Conservation (phyloP, 78 protist species). For the Dictyostelium discoideum region DNA sequence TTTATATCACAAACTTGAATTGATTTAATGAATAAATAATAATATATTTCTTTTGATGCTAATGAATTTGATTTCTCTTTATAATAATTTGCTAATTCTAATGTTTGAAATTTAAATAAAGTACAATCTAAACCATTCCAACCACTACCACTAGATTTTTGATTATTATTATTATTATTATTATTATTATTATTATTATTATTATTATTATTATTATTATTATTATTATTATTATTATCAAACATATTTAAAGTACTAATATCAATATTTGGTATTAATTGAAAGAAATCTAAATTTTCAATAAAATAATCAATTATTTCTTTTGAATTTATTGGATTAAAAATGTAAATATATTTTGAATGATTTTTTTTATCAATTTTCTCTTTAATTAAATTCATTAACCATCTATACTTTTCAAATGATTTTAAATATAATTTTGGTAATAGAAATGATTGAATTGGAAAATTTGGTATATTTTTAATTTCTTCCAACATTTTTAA, state of each 20-base stretch:
- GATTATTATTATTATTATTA: too few relatives aligned
- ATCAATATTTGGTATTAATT: not conserved
- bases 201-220: not conserved
- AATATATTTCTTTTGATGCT: conserved; percentile 1
- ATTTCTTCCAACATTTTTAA: not conserved
- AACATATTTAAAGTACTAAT: not conserved
- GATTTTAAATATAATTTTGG: not conserved
- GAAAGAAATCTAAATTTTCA: not conserved
- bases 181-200: too few relatives aligned
- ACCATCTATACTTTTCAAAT: not conserved
- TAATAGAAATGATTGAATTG: not conserved
- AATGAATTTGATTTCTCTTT: not conserved
- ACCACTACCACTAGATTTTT: not conserved
- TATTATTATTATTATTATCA: not conserved
- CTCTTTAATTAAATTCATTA: not conserved
- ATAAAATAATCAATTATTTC: not conserved
- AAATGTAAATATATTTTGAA: not conserved
- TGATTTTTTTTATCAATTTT: not conserved
- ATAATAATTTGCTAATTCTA: not conserved
- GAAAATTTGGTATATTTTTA: not conserved
- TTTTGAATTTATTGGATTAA: not conserved
- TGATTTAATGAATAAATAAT: not conserved
- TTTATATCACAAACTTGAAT: not conserved
- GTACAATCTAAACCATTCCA: not conserved
- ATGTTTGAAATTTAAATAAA: not conserved